Percentiles rank a stretch among this genome's conserved stretches.
Conservation (phyloP, 2,329 filamentous ascomycete genomes). For the Colletotrichum sp. region DNA sequence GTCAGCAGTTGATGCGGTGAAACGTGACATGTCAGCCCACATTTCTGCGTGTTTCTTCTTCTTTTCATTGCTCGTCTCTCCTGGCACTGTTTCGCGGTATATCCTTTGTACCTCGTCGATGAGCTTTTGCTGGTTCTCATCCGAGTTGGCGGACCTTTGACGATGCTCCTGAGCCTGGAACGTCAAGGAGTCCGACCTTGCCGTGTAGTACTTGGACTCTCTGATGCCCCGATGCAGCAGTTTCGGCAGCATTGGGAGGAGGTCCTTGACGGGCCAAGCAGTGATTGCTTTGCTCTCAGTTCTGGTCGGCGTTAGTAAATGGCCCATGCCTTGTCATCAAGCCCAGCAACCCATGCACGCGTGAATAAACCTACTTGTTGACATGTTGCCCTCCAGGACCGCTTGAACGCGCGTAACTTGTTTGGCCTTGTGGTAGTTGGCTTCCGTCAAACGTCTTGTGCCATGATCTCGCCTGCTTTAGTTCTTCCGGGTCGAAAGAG, state of each 20-base stretch:
- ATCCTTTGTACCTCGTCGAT: slow-evolving; percentile 52
- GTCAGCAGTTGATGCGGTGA: neutral
- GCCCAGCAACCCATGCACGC: neutral
- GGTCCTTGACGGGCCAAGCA: slow-evolving; percentile 52
- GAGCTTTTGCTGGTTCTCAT: slow-evolving; percentile 58
- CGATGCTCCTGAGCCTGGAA: slow-evolving; percentile 62
- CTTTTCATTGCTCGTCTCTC: slow-evolving; percentile 50
- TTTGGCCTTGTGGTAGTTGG: slow-evolving; percentile 55
- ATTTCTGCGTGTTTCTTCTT: slow-evolving; percentile 52
- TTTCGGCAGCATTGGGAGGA: slow-evolving; percentile 50
- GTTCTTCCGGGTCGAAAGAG: slow-evolving; percentile 52
- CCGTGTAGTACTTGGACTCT: slow-evolving; percentile 60
- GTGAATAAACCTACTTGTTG: slow-evolving; percentile 55
- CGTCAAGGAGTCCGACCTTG: slow-evolving; percentile 54
- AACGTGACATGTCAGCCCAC: slow-evolving; percentile 38
- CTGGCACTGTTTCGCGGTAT: slow-evolving; percentile 51
- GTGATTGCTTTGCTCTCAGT: slow-evolving; percentile 66
- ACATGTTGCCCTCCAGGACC: slow-evolving; percentile 67
- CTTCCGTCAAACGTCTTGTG: slow-evolving; percentile 45
- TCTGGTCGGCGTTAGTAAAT: slow-evolving; percentile 33
- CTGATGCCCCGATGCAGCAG: slow-evolving; percentile 51
- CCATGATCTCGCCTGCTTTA: slow-evolving; percentile 59
- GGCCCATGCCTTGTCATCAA: neutral
- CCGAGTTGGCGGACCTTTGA: slow-evolving; percentile 55
- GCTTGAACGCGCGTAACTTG: slow-evolving; percentile 62